Conservation (phyloP, 140 eudicot genomes). For the Oenanthe javanica region DNA sequence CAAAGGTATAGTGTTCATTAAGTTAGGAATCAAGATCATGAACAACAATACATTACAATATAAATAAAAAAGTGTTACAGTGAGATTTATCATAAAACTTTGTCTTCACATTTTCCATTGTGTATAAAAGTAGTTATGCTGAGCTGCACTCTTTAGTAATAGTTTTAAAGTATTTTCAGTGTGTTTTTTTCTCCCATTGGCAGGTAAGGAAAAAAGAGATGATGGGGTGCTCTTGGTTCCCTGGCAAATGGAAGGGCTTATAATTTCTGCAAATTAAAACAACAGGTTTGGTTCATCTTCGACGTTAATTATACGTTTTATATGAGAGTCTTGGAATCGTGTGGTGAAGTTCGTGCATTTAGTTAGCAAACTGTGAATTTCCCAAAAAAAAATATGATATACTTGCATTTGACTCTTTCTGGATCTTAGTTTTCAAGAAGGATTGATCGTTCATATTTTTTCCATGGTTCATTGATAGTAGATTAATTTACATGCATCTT, state of each 20-base stretch:
- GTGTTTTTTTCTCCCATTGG: slow-evolving; percentile 26
- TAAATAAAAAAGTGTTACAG: neutral
- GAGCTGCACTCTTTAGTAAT: slow-evolving; percentile 19
- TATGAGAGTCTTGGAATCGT: neutral
- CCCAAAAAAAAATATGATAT: too few species aligned
- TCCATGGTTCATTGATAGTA: neutral
- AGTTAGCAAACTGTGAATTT: neutral
- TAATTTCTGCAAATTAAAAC: neutral
- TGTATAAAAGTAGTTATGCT: slow-evolving; percentile 24
- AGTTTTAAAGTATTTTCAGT: slow-evolving; percentile 10
- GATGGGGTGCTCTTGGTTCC: slow-evolving; percentile 8
- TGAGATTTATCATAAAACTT: slow-evolving; percentile 4
- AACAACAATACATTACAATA: slow-evolving; percentile 6
- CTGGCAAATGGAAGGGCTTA: neutral
- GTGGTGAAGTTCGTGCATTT: neutral
- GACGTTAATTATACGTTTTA: neutral
- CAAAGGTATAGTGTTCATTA: slow-evolving; percentile 43
- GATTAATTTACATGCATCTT: neutral
- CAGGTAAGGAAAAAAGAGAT: slow-evolving; percentile 12
- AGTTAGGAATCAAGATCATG: slow-evolving; percentile 34
- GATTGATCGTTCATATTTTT: neutral
- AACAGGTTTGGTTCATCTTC: slow-evolving; percentile 13
- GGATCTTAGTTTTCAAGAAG: neutral
- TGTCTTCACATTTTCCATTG: slow-evolving; percentile 23
- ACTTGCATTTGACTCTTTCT: neutral